Evolutionary conservation across 179 eudicot species (phyloP), one percentile per base, ranked within the genome.

Genomic region (Beta macrorhiza): DNA sequence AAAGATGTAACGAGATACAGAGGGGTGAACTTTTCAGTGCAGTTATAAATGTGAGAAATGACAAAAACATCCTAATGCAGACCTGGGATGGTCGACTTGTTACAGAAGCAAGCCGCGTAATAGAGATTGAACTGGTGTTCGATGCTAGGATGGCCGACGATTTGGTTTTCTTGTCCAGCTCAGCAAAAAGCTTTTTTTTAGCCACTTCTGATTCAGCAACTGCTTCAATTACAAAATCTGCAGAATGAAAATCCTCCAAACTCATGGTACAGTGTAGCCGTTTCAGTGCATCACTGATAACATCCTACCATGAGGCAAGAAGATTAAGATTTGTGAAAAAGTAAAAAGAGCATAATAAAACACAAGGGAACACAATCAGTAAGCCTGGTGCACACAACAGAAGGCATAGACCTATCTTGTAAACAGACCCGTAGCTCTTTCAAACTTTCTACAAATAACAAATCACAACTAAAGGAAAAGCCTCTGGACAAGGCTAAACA

Each of bases 101-200:
- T 51, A 86, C 90, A 82, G 97, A 81, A 72, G 93, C 98, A 74
- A 93, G 84, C 57, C 97, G 89, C 45, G 97, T 90, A 59, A 93
- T 92, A 64, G 98, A 92, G 81, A 93, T 92, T 16, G 98, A 93
- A 77, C 98, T 93, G 1, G 97, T 93, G 83, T 93, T 93, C 49
- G 97, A 92, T 64, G 98, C 95, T 82, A 94, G 88, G 79, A 94
- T 92, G 71, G 95, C 89, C 45, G 97, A 91, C 29, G 71, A 74
- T 84, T 91, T 92, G 32, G 88, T 84, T 74, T 84, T 91, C 77
- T 83, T 88, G 84, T 93, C 97, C 59, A 93, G 83, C 44, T 88
- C 81, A 73, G 79, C 79, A 79, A 93, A 92, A 67, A 93, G 72
- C 72, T 85, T 88, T 77, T 81, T 93, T 90, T 93, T 93, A 63